Evolutionary conservation across 106 monocot genomes (phyloP).

Genomic region (Amphibolis antarctica): DNA sequence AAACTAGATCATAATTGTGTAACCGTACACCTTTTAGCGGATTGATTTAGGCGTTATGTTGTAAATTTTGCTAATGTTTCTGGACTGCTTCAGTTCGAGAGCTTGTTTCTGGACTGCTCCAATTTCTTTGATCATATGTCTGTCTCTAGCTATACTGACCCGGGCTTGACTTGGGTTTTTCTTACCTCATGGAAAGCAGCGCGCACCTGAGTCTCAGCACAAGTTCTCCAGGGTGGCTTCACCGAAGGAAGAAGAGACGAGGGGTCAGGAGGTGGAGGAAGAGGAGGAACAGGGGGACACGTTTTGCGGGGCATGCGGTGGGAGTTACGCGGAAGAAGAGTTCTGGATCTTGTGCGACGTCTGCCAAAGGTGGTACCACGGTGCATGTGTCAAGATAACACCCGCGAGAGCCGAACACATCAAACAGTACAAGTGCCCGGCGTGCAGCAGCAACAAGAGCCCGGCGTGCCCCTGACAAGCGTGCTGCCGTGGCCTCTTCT

Average conservation of each 20-base stretch:
- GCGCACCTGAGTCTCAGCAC: slow-evolving; percentile 15
- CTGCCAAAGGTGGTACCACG: slow-evolving; percentile 89
- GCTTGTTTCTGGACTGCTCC: no score
- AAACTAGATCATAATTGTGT: no score
- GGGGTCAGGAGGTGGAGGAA: slow-evolving; percentile 39
- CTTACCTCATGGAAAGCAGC: background rate
- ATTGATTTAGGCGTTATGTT: no score
- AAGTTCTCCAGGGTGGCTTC: slow-evolving; percentile 16
- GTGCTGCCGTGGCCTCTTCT: background rate
- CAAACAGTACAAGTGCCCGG: slow-evolving; percentile 93
- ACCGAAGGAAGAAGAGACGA: slow-evolving; percentile 30
- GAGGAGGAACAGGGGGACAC: slow-evolving; percentile 73
- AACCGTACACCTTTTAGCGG: no score
- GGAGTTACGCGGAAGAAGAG: slow-evolving; percentile 56
- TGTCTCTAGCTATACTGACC: background rate
- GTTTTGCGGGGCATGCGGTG: slow-evolving; percentile 61
- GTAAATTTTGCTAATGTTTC: no score
- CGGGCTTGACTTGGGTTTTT: background rate
- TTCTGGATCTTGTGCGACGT: slow-evolving; percentile 93
- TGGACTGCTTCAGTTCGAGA: no score
- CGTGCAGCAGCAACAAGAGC: slow-evolving; percentile 60
- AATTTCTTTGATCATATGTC: background rate
- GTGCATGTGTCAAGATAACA: slow-evolving; percentile 75
- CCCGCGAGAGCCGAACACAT: slow-evolving; percentile 84
- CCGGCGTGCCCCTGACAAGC: slow-evolving; percentile 22